Conservation (phyloP, 805 yeast species). For the Candida glaebosa region DNA sequence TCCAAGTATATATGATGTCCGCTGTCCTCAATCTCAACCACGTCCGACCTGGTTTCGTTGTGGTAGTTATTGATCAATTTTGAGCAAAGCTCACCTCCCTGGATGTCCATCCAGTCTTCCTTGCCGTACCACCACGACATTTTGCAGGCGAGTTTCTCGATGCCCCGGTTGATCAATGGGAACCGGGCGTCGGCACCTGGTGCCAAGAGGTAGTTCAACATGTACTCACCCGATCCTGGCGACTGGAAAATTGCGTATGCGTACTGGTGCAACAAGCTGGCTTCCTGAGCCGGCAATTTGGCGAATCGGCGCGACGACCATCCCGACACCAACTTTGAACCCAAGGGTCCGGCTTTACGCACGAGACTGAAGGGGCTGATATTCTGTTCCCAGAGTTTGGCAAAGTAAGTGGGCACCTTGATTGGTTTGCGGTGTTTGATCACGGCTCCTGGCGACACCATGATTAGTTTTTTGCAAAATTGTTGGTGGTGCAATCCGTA, state of each 20-base stretch:
- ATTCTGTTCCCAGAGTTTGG: slow-evolving; percentile 78
- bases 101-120: slow-evolving; percentile 58
- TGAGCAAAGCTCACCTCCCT: slow-evolving; percentile 45
- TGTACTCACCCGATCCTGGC: slow-evolving; percentile 90
- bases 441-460: slow-evolving; percentile 91
- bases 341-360: slow-evolving; percentile 73
- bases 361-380: slow-evolving; percentile 83
- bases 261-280: slow-evolving; percentile 65
- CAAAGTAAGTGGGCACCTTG: slow-evolving; percentile 72
- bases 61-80: slow-evolving; percentile 24
- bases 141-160: slow-evolving; percentile 53
- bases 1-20: slow-evolving; percentile 84
- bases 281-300: slow-evolving; percentile 43
- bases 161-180: slow-evolving; percentile 56
- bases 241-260: slow-evolving; percentile 82
- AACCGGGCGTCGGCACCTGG: slow-evolving; percentile 89
- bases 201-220: slow-evolving; percentile 75
- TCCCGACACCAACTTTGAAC: slow-evolving; percentile 80
- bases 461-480: slow-evolving; percentile 62
- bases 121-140: slow-evolving; percentile 86
- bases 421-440: slow-evolving; percentile 43
- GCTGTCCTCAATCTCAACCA: slow-evolving; percentile 47
- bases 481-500: slow-evolving; percentile 60
- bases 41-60: slow-evolving; percentile 19
- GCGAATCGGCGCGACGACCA: slow-evolving; percentile 87